Evolutionary conservation across 164 flowering plant genomes (phyloP).

Genomic region (Aristolochia californica): DNA sequence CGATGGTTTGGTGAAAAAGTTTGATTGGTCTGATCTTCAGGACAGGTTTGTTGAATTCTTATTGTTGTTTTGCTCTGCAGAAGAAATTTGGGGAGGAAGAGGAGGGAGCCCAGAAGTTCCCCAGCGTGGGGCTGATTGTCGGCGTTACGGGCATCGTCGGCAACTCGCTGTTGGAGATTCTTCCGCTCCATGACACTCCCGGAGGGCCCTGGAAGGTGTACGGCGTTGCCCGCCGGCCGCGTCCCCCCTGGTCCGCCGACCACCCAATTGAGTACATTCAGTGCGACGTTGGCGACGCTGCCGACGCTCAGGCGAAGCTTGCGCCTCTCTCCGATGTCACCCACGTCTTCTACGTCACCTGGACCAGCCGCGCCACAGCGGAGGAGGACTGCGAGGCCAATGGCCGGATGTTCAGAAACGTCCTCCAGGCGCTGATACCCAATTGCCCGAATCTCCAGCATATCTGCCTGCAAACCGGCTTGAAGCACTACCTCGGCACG

Average conservation of each 20-base stretch:
- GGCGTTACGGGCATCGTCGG: slow-evolving; percentile 86
- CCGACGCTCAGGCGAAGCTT: slow-evolving; percentile 41
- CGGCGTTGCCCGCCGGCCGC: slow-evolving; percentile 68
- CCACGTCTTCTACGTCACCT: slow-evolving; percentile 61
- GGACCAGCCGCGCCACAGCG: slow-evolving; percentile 36
- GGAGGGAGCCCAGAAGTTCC: slow-evolving; percentile 23
- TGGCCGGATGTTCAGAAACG: slow-evolving; percentile 52
- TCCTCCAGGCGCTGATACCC: slow-evolving; percentile 45
- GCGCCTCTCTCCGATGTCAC: slow-evolving; percentile 60
- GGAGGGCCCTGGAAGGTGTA: slow-evolving; percentile 93
- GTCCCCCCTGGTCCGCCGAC: slow-evolving; percentile 51
- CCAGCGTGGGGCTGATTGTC: slow-evolving; percentile 51
- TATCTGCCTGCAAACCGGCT: slow-evolving; percentile 61
- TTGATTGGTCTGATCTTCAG: background rate
- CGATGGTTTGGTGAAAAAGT: background rate
- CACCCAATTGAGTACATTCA: slow-evolving; percentile 57
- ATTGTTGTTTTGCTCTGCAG: slow-evolving; percentile 20
- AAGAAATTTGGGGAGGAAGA: slow-evolving; percentile 36
- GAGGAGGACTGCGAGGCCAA: slow-evolving; percentile 38
- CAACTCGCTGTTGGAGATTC: slow-evolving; percentile 71
- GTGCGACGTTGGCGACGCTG: slow-evolving; percentile 49
- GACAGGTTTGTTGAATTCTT: background rate
- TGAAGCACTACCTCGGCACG: slow-evolving; percentile 53
- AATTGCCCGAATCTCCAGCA: slow-evolving; percentile 51
- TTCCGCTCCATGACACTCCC: slow-evolving; percentile 74